Conservation (phyloP, 1,284 basidiomycete species). For the Chiua sp. region DNA sequence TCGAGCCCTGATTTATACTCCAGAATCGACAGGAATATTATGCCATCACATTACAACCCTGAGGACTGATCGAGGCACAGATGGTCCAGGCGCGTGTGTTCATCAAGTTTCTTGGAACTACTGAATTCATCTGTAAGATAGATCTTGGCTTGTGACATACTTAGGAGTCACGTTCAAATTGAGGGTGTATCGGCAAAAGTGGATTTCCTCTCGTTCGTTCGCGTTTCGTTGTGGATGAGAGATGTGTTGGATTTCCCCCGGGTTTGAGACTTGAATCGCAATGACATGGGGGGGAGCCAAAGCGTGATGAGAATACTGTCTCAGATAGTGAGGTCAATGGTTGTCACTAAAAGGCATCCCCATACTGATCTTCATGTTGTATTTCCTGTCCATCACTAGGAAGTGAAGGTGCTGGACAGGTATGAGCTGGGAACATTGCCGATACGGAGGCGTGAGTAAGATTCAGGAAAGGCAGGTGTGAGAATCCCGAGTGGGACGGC, state of each 20-base stretch:
- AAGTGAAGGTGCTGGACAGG: not conserved
- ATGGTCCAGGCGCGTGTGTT: not conserved
- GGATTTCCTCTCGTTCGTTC: not conserved
- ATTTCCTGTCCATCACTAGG: not conserved
- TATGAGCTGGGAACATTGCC: not conserved
- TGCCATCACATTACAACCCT: slow-evolving; percentile 3
- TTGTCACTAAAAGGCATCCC: not conserved
- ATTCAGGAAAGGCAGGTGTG: slow-evolving; percentile 10
- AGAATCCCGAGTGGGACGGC: not conserved
- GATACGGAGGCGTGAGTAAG: slow-evolving; percentile 6
- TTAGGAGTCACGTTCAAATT: not conserved
- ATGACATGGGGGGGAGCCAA: not conserved
- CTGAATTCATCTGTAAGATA: not conserved
- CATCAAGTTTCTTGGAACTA: not conserved
- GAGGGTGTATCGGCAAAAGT: not conserved
- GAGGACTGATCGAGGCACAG: not conserved
- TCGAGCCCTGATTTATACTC: slow-evolving; percentile 3
- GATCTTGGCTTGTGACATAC: no score
- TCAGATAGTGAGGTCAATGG: not conserved
- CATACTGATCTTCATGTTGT: not conserved
- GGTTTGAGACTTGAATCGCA: no score
- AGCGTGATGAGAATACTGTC: not conserved
- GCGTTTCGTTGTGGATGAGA: no score
- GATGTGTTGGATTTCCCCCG: no score
- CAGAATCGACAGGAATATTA: not conserved